Base-by-base conservation (phyloP, 1,284 basidiomycete genomes). In the Kwoniella shivajii region DNA sequence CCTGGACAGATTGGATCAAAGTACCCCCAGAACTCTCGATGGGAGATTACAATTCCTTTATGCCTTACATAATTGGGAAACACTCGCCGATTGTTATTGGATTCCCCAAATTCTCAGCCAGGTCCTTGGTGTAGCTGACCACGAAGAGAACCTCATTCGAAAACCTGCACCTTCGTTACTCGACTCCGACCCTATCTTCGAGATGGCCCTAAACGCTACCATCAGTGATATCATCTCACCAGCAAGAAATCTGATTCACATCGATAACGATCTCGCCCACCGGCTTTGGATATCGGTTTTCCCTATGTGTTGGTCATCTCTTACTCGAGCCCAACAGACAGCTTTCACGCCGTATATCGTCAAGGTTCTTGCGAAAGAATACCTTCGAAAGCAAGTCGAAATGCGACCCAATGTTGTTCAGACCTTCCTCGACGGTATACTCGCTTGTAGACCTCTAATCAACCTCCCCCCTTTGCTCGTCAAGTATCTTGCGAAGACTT, bases 401-500 rank as follows among this genome's bases (percentile, higher is more conserved):
- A 78, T 90, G 67, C 87, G 92, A n/a, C 95, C 95, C 13, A 99
- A 99, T 72, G 86, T 97, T 57, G 86, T 99, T 51, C 91, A 98
- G 75, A 93, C 92, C 0, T 82, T 99, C 36, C 85, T 99, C 22
- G 84, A 86, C 26, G 92, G 92, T 4, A 83, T 93, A 33, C 85
- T 90, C 39, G 85, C 87, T 34, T 98, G 94, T 75, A 85, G 83
- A 22, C 92, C 95, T 14, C 84, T 90, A 0, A 87, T 96, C 80
- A 86, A 86, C 39, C 82, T 99, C 6, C 96, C 96, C 10, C 95
- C 96, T 13, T 90, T 97, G 70, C 85, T 99, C 22, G 84, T 98
- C 67, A 98, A 98, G 75, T 99, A 94, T 75, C 85, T 99, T 31
- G 92, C 91, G 27, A 97, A 98, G 79, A 94, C 91, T 0, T 99